A percentile compares a stretch with the other conserved stretches of the same genome.
Evolutionary conservation across 2,329 filamentous ascomycete species (phyloP).

Genomic region (Dothideomycetes sp.): DNA sequence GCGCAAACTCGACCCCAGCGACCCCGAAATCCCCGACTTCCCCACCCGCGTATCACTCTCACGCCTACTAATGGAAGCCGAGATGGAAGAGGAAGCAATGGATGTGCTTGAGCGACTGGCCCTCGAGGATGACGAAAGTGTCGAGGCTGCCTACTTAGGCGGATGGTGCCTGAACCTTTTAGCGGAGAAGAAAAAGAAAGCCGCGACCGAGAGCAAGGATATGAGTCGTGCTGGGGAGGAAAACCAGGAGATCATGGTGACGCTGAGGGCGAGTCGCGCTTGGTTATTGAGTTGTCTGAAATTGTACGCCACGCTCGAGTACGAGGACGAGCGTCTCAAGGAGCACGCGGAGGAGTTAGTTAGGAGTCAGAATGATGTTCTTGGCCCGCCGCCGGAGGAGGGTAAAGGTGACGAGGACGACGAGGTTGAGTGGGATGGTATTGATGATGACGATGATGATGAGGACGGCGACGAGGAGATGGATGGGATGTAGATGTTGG

Average conservation of each 20-base stretch:
- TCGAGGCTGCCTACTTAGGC: constrained; percentile 94
- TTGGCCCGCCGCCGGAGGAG: constrained; percentile 31
- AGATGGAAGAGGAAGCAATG: constrained; percentile 74
- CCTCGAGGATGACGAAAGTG: constrained; percentile 81
- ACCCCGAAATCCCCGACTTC: constrained; percentile 71
- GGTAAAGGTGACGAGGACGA: constrained; percentile 31
- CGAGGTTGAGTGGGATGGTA: constrained; percentile 23
- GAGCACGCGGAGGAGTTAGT: constrained; percentile 66
- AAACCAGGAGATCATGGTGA: constrained; percentile 22
- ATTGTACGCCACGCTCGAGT: constrained; percentile 68
- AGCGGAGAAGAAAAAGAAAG: constrained; percentile 53
- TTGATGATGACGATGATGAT: constrained; percentile 25
- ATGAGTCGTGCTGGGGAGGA: constrained; percentile 11
- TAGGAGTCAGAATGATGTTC: constrained; percentile 30
- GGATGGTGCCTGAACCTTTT: constrained; percentile 83
- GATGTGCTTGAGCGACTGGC: constrained; percentile 76
- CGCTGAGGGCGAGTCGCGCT: constrained; percentile 63
- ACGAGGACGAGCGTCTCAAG: constrained; percentile 70
- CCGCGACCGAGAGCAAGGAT: constrained; percentile 14
- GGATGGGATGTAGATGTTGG: constrained; percentile 9
- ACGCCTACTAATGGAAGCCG: constrained; percentile 79
- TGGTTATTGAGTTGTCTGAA: constrained; percentile 75
- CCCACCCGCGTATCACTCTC: constrained; percentile 73
- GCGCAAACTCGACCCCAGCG: constrained; percentile 64
- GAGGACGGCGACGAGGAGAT: constrained; percentile 22